Conservation (phyloP, 1,284 basidiomycete genomes). For the Malassezia obtusa region DNA sequence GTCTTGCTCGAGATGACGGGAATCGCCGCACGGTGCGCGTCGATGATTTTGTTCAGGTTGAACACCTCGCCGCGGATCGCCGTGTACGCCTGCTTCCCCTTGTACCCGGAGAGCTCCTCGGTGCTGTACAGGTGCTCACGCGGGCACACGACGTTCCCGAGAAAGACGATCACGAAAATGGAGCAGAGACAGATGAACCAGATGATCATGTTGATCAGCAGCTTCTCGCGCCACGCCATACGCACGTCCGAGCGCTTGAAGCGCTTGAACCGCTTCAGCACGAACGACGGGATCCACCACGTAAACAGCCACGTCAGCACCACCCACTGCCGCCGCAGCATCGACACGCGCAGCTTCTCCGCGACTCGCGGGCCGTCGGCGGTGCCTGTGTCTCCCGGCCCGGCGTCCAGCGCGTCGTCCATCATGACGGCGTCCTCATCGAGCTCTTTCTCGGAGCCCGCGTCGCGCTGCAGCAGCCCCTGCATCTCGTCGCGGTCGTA, state of each 20-base stretch:
- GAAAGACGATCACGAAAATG: constrained; percentile 81
- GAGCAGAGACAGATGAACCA: constrained; percentile 83
- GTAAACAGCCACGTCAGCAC: constrained; percentile 79
- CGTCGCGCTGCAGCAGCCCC: background rate
- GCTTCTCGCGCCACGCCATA: constrained; percentile 95
- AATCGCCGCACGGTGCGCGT: constrained; percentile 59
- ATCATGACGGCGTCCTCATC: constrained; percentile 3
- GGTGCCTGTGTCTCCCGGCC: constrained; percentile 45
- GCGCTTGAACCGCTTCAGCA: constrained; percentile 64
- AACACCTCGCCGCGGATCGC: constrained; percentile 88
- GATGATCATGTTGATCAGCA: constrained; percentile 82
- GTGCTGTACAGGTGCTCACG: constrained; percentile 79
- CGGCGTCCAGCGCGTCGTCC: constrained; percentile 54
- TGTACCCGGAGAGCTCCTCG: constrained; percentile 66
- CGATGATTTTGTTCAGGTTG: constrained; percentile 54
- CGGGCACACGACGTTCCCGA: constrained; percentile 84
- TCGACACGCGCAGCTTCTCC: constrained; percentile 72
- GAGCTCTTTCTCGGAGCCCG: background rate
- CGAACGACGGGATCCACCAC: constrained; percentile 72
- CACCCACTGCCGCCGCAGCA: constrained; percentile 76
- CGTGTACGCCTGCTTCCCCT: constrained; percentile 63
- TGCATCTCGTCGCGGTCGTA: constrained; percentile 7
- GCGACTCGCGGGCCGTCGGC: constrained; percentile 55
- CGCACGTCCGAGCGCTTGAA: constrained; percentile 90
- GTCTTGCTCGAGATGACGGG: constrained; percentile 65